Base-by-base conservation (phyloP, 805 yeast genomes). In the Zygoascus ofunaensis region DNA sequence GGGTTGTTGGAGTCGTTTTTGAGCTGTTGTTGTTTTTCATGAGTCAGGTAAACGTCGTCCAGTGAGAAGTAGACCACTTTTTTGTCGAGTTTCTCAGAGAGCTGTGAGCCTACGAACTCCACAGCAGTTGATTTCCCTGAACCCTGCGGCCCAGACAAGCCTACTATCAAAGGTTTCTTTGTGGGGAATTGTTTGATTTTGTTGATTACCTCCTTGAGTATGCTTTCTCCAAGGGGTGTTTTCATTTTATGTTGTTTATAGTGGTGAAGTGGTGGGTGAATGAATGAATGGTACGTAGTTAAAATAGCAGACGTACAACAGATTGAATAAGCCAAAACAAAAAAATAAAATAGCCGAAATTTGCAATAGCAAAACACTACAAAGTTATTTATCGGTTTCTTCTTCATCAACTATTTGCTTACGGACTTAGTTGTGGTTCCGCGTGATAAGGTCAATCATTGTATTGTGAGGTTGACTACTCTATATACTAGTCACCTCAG, bases 11-110 rank as follows among this genome's bases (percentile, higher is more conserved):
- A 57, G 47, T 66, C 63, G 12, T 48, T 43, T 4, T 49, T 33
- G 20, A 87, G 56, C 26, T 49, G 47, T 21, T 46, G 48, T 56
- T 87, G 96, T 17, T 80, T 80, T 5, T 57, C 61, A 57, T 77
- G 79, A 0, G 85, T 77, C 34, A 85, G 65, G 59, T 90, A 90
- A 47, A 86, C 76, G 62, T 92, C 97, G 63, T 90, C 98, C 53
- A 87, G 74, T 46, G 95, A 89, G 39, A 84, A 49, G 26, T 53
- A 57, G 4, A 63, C 64, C 4, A 62, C 56, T 12, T 26, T 26
- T 12, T 26, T 26, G 7, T 58, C 46, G 57, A 69, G 52, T 46
- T 70, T 44, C 51, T 64, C 44, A 60, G 52, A 57, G 57, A 49
- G 58, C 23, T 36, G 43, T 42, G 45, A 58, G 2, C 63, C 62